Percentiles rank a stretch among this genome's conserved stretches.
These are phyloP conservation scores for Trypethelium eluteriae DNA, from an alignment of 495 filamentous ascomycete genomes.

Conservation along the genomic window DNA sequence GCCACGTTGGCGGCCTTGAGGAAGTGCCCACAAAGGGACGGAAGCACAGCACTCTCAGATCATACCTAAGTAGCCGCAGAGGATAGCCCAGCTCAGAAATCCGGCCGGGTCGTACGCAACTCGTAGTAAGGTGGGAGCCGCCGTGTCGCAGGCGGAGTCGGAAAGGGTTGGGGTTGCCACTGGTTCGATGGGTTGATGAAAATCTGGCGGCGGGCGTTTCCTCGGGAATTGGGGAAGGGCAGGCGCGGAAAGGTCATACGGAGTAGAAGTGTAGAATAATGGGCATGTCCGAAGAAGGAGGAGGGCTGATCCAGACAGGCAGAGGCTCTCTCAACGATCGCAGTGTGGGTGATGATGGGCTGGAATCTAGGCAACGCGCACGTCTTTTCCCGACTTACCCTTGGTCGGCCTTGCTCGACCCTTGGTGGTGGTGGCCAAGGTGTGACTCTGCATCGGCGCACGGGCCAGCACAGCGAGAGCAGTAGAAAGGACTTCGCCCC, in stretches of 20 bases:
- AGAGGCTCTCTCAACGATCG: background rate
- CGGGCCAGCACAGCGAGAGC: background rate
- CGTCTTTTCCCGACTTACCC: constrained; percentile 5
- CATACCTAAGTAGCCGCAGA: too few species aligned
- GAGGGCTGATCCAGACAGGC: background rate
- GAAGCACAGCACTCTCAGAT: background rate
- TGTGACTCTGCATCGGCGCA: constrained; percentile 10
- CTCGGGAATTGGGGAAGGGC: background rate
- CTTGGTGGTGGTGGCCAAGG: constrained; percentile 5
- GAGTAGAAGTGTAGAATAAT: too few species aligned
- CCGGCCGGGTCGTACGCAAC: background rate
- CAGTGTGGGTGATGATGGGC: background rate
- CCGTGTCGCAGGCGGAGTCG: constrained; percentile 1
- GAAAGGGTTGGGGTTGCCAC: background rate
- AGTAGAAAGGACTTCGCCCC: constrained; percentile 12
- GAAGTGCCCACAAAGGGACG: background rate
- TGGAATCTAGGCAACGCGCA: constrained; percentile 11
- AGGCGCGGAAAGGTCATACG: too few species aligned
- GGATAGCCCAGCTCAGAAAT: too few species aligned
- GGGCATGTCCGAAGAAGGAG: too few species aligned
- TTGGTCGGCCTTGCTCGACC: background rate
- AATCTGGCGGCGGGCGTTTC: background rate
- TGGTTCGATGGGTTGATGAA: background rate
- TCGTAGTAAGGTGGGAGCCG: background rate
- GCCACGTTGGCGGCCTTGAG: constrained; percentile 7